Evolutionary conservation across 129 eudicot species (phyloP).

Genomic region (Kitagawia praeruptora): DNA sequence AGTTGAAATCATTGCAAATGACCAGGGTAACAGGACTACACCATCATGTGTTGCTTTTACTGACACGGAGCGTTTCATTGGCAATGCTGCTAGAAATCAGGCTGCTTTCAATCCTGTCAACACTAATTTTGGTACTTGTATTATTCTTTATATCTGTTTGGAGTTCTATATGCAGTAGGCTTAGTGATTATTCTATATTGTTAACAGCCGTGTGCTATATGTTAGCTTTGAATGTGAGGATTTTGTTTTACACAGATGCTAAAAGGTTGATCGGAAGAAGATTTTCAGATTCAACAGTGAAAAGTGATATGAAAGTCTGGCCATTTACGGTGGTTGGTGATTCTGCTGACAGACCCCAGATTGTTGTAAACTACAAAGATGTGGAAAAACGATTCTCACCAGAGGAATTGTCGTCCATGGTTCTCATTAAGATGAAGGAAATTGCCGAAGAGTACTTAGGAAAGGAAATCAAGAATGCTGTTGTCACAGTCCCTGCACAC

Average conservation of each 20-base stretch:
- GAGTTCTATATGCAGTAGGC: neutral
- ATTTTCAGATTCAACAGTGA: slow-evolving; percentile 2
- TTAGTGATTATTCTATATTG: neutral
- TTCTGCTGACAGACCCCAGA: slow-evolving; percentile 2
- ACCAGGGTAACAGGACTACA: too few relatives aligned
- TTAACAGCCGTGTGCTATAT: neutral
- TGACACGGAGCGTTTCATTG: too few relatives aligned
- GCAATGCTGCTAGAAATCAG: too few relatives aligned
- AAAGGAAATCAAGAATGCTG: neutral
- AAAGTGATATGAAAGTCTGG: slow-evolving; percentile 10
- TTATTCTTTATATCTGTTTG: neutral
- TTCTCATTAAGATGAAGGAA: slow-evolving; percentile 7
- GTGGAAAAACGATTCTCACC: slow-evolving; percentile 11
- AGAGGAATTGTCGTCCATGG: slow-evolving; percentile 14
- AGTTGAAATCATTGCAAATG: too few relatives aligned
- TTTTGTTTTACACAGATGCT: neutral
- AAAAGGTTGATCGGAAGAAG: slow-evolving; percentile 13
- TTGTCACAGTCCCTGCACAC: slow-evolving; percentile 8
- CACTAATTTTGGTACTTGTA: too few relatives aligned
- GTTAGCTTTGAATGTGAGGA: too few relatives aligned
- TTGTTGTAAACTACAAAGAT: slow-evolving; percentile 4
- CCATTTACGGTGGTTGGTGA: slow-evolving; percentile 7
- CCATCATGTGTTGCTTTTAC: too few relatives aligned
- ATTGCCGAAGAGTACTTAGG: slow-evolving; percentile 1
- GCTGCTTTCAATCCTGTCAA: too few relatives aligned